These are phyloP conservation scores for Yamadazyma laniorum DNA, from an alignment of 805 yeast genomes.

Conservation along the genomic window DNA sequence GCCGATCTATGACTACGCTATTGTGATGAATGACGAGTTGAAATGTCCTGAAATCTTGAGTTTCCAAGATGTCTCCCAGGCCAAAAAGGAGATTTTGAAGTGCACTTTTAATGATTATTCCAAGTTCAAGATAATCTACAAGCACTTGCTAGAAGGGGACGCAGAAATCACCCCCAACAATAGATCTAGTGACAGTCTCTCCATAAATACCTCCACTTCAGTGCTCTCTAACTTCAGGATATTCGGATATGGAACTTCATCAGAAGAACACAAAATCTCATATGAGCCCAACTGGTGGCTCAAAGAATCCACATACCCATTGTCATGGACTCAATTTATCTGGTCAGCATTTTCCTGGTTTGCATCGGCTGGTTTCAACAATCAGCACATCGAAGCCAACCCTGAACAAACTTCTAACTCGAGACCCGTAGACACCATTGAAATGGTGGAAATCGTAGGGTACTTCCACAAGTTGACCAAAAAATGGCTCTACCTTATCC, in stretches of 20 bases:
- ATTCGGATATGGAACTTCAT: slow-evolving; percentile 6
- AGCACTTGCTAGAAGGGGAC: slow-evolving; percentile 15
- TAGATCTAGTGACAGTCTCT: slow-evolving; percentile 13
- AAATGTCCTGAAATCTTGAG: slow-evolving; percentile 9
- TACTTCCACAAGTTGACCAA: slow-evolving; percentile 39
- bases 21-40: slow-evolving; percentile 21
- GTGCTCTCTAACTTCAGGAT: slow-evolving; percentile 14
- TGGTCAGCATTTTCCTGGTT: slow-evolving; percentile 81
- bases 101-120: slow-evolving; percentile 38
- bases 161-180: slow-evolving; percentile 2
- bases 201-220: slow-evolving; percentile 28
- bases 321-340: slow-evolving; percentile 55
- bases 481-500: slow-evolving; percentile 35
- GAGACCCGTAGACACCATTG: slow-evolving; percentile 10
- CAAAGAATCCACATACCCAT: slow-evolving; percentile 42
- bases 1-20: slow-evolving; percentile 48
- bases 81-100: slow-evolving; percentile 13
- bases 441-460: slow-evolving; percentile 30
- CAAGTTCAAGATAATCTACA: slow-evolving; percentile 34
- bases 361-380: slow-evolving; percentile 75
- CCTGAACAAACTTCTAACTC: slow-evolving; percentile 6
- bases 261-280: slow-evolving; percentile 1
- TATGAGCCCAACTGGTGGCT: slow-evolving; percentile 45
- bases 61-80: slow-evolving; percentile 5
- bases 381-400: slow-evolving; percentile 13